Evolutionary conservation across 1,139 yeast species (phyloP).

Genomic region (Kodamaea sp.): DNA sequence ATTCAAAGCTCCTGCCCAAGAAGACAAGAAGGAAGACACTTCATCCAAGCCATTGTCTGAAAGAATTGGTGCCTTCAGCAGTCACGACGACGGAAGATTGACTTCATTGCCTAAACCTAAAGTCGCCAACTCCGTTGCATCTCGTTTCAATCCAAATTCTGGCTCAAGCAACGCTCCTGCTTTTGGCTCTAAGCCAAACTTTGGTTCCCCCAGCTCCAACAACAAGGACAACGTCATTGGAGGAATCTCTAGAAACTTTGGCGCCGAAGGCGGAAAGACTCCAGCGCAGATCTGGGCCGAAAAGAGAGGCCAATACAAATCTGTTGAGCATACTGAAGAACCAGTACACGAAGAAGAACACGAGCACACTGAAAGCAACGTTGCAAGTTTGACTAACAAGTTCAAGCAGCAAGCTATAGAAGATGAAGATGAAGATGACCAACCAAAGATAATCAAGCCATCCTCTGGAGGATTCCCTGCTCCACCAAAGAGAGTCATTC

Average conservation of each 20-base stretch:
- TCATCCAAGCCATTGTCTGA: constrained; percentile 44
- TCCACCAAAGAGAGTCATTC: constrained; percentile 3
- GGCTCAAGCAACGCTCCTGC: constrained; percentile 29
- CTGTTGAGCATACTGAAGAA: constrained; percentile 28
- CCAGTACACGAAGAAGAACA: constrained; percentile 21
- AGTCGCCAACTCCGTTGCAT: constrained; percentile 50
- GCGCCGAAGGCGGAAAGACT: constrained; percentile 75
- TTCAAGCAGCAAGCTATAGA: constrained; percentile 20
- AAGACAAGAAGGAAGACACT: constrained; percentile 22
- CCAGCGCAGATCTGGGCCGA: constrained; percentile 98
- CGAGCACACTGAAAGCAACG: not conserved
- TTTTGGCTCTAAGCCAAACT: constrained; percentile 57
- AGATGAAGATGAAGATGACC: constrained; percentile 19
- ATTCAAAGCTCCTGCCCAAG: constrained; percentile 17
- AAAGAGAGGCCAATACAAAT: constrained; percentile 66
- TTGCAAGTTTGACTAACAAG: constrained; percentile 6
- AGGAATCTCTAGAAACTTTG: constrained; percentile 70
- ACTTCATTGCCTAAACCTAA: constrained; percentile 70
- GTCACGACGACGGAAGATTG: constrained; percentile 49
- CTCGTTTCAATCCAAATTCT: constrained; percentile 45
- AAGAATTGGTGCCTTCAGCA: constrained; percentile 37
- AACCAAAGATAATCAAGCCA: constrained; percentile 14
- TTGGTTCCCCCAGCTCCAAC: constrained; percentile 29
- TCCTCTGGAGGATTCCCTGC: constrained; percentile 7
- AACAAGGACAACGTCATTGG: constrained; percentile 53